Percentiles rank a stretch among this genome's conserved stretches.
These are phyloP conservation scores for Yamadazyma epiphylla DNA, from an alignment of 1,139 yeast species.

Conservation along the genomic window DNA sequence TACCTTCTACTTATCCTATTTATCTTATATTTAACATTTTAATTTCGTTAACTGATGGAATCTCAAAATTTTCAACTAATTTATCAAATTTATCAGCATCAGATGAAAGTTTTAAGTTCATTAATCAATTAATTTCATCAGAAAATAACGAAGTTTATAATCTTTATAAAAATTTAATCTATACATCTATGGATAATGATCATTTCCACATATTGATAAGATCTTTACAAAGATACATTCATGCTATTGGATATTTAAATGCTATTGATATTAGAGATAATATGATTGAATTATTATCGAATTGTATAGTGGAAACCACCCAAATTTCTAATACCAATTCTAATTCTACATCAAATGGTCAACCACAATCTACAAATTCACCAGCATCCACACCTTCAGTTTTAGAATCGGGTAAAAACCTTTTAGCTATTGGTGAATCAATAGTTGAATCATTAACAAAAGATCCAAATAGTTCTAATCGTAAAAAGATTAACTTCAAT, in stretches of 20 bases:
- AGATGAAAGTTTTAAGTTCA: conserved; percentile 30
- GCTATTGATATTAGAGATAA: conserved; percentile 55
- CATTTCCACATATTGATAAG: conserved; percentile 60
- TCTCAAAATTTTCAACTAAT: conserved; percentile 51
- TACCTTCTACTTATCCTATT: conserved; percentile 61
- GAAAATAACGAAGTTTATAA: conserved; percentile 46
- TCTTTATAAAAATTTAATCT: conserved; percentile 51
- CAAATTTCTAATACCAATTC: neutral
- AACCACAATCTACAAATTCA: neutral
- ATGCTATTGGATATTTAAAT: conserved; percentile 75
- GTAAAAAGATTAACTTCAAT: conserved; percentile 36
- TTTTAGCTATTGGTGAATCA: conserved; percentile 57
- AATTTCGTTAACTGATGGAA: conserved; percentile 61
- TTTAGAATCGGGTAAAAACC: conserved; percentile 27
- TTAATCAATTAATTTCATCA: conserved; percentile 36
- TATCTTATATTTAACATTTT: conserved; percentile 57
- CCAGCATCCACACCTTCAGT: conserved; percentile 4
- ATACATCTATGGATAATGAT: conserved; percentile 66
- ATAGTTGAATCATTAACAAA: conserved; percentile 48
- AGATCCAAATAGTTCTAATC: conserved; percentile 2
- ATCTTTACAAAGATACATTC: conserved; percentile 75
- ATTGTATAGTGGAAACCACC: conserved; percentile 43
- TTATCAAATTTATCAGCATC: conserved; percentile 27
- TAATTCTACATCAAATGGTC: conserved; percentile 19
- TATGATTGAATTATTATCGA: conserved; percentile 55